Percentiles rank a stretch among this genome's conserved stretches.
Conservation (phyloP, 2,329 filamentous ascomycete genomes). For the Fusarium avenaceum region DNA sequence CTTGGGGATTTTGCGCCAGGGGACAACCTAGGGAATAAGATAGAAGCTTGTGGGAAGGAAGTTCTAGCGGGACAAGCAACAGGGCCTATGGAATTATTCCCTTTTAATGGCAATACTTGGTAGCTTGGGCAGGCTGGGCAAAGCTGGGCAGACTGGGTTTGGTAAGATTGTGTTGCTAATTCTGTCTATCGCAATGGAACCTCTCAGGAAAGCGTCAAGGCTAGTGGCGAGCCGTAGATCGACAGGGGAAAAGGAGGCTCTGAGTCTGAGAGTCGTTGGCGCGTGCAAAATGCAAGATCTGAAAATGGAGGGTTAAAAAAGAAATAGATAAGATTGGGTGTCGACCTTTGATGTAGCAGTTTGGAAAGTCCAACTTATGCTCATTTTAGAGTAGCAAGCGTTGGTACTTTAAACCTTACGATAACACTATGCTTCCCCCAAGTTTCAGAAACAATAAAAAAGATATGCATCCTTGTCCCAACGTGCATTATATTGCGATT, state of each 20-base stretch:
- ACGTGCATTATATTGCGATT: slow-evolving; percentile 14
- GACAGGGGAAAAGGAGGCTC: slow-evolving; percentile 20
- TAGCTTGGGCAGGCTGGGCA: background rate
- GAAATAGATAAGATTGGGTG: background rate
- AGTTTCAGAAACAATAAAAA: slow-evolving; percentile 11
- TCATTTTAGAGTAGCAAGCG: background rate
- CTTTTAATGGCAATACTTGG: background rate
- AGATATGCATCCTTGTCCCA: slow-evolving; percentile 11
- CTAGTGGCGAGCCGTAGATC: slow-evolving; percentile 23
- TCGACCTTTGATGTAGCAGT: background rate
- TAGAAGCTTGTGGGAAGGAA: background rate
- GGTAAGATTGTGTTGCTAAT: slow-evolving; percentile 32
- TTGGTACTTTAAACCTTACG: background rate
- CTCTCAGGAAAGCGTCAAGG: slow-evolving; percentile 1
- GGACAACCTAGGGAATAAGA: background rate
- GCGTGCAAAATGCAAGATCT: slow-evolving; percentile 22
- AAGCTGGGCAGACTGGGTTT: background rate
- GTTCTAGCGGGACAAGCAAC: background rate
- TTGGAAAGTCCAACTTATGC: background rate
- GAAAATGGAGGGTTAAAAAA: background rate
- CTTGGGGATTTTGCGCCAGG: slow-evolving; percentile 1
- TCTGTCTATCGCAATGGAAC: slow-evolving; percentile 30
- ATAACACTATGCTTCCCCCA: background rate
- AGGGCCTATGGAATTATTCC: background rate
- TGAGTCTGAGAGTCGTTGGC: slow-evolving; percentile 2